Evolutionary conservation across 495 filamentous ascomycete species (phyloP).

Genomic region (Stereocaulon alpinum): DNA sequence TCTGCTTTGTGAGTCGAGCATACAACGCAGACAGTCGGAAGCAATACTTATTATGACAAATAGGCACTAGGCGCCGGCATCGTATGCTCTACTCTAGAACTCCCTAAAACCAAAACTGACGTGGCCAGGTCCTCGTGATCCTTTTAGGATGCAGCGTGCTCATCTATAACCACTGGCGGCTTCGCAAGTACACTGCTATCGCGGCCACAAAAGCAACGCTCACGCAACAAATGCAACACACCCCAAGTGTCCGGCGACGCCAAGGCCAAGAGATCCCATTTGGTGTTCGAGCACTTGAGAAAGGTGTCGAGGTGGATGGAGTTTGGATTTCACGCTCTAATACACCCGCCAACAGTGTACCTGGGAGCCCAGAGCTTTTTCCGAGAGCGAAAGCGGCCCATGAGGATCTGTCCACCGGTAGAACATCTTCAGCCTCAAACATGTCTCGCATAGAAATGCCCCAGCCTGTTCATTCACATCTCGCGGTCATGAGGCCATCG

Average conservation of each 20-base stretch:
- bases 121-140: conserved; percentile 36
- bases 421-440: conserved; percentile 7
- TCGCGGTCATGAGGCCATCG: conserved; percentile 21
- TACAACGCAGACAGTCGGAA: not conserved
- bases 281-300: conserved; percentile 79
- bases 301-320: conserved; percentile 74
- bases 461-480: conserved; percentile 11
- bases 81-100: conserved; percentile 26
- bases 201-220: conserved; percentile 55
- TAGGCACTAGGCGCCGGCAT: conserved; percentile 38
- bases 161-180: conserved; percentile 50
- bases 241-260: conserved; percentile 27
- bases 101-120: conserved; percentile 27
- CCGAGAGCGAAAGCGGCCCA: conserved; percentile 8
- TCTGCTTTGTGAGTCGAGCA: conserved; percentile 65
- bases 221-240: conserved; percentile 34
- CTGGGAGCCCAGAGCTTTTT: conserved; percentile 18
- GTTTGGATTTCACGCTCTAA: conserved; percentile 72
- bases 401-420: not conserved
- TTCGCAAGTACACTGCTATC: conserved; percentile 52
- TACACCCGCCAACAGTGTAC: conserved; percentile 38
- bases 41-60: conserved; percentile 15
- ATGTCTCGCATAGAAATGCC: conserved; percentile 18
- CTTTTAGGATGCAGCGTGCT: conserved; percentile 35
- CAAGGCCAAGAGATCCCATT: conserved; percentile 63